A percentile compares a stretch with the other conserved stretches of the same genome.
Conservation (phyloP, 2,329 filamentous ascomycete genomes). For the Ceratocystis variospora region DNA sequence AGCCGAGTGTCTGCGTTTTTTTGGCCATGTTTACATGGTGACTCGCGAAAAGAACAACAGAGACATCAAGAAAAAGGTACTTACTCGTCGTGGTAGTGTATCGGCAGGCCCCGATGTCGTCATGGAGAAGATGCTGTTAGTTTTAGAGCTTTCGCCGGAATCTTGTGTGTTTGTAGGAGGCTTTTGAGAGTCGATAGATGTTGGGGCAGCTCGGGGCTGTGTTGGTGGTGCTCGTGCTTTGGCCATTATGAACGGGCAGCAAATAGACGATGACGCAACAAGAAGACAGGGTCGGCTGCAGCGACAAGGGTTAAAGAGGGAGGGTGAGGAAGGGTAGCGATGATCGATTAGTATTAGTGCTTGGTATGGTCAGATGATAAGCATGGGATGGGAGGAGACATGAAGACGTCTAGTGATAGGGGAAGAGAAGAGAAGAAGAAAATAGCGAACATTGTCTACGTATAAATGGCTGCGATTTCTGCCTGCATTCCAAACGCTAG, state of each 20-base stretch:
- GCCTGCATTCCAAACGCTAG: background rate
- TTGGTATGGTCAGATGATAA: slow-evolving; percentile 31
- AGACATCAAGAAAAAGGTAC: background rate
- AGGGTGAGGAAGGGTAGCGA: background rate
- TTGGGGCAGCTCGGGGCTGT: slow-evolving; percentile 2
- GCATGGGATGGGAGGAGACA: slow-evolving; percentile 14
- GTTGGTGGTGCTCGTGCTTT: background rate
- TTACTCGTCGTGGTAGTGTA: slow-evolving; percentile 6
- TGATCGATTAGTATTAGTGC: slow-evolving; percentile 23
- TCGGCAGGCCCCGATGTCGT: background rate
- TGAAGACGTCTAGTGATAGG: background rate
- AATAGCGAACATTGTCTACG: background rate
- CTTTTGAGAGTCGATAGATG: background rate
- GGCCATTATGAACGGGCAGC: background rate
- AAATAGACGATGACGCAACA: slow-evolving; percentile 6
- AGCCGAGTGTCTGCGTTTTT: background rate
- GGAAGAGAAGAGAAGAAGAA: background rate
- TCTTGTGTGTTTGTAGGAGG: no score
- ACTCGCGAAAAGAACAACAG: background rate
- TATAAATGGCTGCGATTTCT: background rate
- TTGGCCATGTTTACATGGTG: background rate
- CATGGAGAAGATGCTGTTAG: background rate
- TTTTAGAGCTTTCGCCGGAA: background rate
- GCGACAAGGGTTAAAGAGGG: slow-evolving; percentile 1
- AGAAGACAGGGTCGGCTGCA: slow-evolving; percentile 20